A percentile compares a stretch with the other conserved stretches of the same genome.
phyloP scores from a whole-genome alignment of 83 land plant genomes.

The Isoetes engelmannii region DNA sequence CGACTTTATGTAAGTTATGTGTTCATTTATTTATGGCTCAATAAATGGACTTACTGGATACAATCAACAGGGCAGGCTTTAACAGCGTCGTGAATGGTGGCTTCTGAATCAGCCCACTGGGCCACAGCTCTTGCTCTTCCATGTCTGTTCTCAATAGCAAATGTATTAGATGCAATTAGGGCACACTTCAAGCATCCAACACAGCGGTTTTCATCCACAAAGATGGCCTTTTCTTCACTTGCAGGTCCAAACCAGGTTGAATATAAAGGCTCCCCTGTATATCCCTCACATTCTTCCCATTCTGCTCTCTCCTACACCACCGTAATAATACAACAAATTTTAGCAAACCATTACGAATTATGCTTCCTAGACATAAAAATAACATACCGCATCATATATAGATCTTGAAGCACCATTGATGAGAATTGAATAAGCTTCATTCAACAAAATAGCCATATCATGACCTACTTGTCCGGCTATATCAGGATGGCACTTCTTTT shows the following conservation, averaged over 20 bases:
- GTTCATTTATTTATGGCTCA: too few relatives aligned
- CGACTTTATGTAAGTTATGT: too few relatives aligned
- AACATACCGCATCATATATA: constrained; percentile 63
- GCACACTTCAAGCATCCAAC: constrained; percentile 97
- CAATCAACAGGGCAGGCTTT: constrained; percentile 92
- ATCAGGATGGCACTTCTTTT: constrained; percentile 96
- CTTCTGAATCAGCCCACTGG: constrained; percentile 89
- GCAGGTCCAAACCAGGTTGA: constrained; percentile 78
- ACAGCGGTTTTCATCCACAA: constrained; percentile 86
- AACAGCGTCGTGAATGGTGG: constrained; percentile 63
- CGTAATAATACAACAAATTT: too few relatives aligned
- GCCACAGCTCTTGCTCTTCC: constrained; percentile 91
- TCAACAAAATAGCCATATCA: constrained; percentile 92
- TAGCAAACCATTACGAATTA: too few relatives aligned
- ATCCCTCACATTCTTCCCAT: constrained; percentile 50
- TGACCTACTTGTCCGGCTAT: constrained; percentile 86
- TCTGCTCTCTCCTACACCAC: constrained; percentile 61
- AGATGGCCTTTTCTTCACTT: constrained; percentile 63
- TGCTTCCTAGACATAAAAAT: neutral
- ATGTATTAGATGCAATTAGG: constrained; percentile 72
- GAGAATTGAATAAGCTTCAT: constrained; percentile 70
- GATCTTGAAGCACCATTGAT: constrained; percentile 56
- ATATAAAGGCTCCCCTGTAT: constrained; percentile 79
- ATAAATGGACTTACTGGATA: constrained; percentile 68
- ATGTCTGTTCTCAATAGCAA: constrained; percentile 73